Evolutionary conservation across 2,329 filamentous ascomycete species (phyloP), one percentile per base, ranked within the genome.

Genomic region (Aspergillus sp.): DNA sequence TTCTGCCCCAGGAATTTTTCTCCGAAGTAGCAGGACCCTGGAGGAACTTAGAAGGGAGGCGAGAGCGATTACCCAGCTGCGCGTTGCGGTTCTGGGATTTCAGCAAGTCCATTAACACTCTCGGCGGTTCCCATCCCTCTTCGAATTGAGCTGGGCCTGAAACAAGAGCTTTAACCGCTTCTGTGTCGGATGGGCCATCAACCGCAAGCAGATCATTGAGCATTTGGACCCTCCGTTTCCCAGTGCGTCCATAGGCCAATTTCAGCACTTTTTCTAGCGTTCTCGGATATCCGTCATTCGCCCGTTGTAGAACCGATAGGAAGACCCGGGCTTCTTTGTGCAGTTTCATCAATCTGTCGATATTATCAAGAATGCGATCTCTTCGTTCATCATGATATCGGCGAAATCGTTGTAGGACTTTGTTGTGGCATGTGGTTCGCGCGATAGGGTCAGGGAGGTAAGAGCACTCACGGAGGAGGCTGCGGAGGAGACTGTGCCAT

Each of bases 391-490:
- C 36, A 61, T 78, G 30, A 30, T 77, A 60, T n/a, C 59, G 72
- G 51, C 78, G 77, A 70, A 83, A 86, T 60, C 80, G 76, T 36
- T 66, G 61, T 34, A 81, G 60, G 44, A 83, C 72, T 68, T 84
- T 76, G 51, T 75, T 65, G 57, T 74, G 75, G 68, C 84, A 75
- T 71, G 81, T 83, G 32, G 62, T 53, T 61, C 81, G 78, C 39
- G 83, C 82, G 57, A 77, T 71, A 1, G 81, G 76, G 65, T 87
- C 84, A 26, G 85, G 84, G 39, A 88, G 80, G 64, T 87, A 87
- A 55, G 81, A 79, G 60, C 78, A 79, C 73, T 87, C 81, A 58
- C 85, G 81, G 39, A 87, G 78, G 9, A 85, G 76, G 22, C 80
- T 76, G 48, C 85, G 82, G 61, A 84, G 76, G 45, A 85, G 71